A percentile compares a stretch with the other conserved stretches of the same genome.
These are phyloP conservation scores for Phytophthora pistaciae DNA, from an alignment of 352 stramenopile species.

Conservation along the genomic window DNA sequence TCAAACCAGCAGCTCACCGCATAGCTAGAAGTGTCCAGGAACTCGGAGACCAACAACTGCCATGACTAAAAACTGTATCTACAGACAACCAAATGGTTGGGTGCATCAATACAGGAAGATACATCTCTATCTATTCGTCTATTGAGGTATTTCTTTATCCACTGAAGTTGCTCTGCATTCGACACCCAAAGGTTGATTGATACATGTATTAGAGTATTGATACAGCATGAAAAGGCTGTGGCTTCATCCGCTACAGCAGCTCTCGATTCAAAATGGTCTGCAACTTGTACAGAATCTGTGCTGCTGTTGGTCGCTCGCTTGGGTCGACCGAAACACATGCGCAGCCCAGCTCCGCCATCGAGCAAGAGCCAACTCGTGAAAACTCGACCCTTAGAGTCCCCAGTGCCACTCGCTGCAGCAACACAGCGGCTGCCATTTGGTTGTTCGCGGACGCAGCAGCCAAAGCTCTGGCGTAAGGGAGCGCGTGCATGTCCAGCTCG, in stretches of 20 bases:
- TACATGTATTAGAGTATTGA: background rate
- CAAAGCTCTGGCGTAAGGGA: constrained; percentile 4
- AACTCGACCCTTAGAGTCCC: constrained; percentile 3
- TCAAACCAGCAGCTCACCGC: background rate
- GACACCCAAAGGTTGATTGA: too few species aligned
- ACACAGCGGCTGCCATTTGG: constrained; percentile 7
- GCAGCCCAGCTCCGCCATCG: constrained; percentile 2
- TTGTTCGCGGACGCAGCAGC: background rate
- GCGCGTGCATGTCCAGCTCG: constrained; percentile 9
- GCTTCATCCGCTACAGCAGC: background rate
- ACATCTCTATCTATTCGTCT: too few species aligned
- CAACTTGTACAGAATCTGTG: constrained; percentile 7
- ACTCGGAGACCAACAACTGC: background rate
- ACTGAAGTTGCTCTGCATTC: too few species aligned
- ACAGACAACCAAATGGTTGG: background rate
- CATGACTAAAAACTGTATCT: background rate
- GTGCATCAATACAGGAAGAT: background rate
- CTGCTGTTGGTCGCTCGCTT: background rate
- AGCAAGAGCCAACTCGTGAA: background rate
- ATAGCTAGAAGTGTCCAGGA: background rate
- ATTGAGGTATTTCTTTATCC: too few species aligned
- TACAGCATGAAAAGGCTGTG: background rate
- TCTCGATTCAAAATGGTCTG: constrained; percentile 13
- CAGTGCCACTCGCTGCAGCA: constrained; percentile 8
- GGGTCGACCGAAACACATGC: constrained; percentile 6